phyloP scores from a whole-genome alignment of 73 alveolate genomes.

The Uronychia setigera region DNA sequence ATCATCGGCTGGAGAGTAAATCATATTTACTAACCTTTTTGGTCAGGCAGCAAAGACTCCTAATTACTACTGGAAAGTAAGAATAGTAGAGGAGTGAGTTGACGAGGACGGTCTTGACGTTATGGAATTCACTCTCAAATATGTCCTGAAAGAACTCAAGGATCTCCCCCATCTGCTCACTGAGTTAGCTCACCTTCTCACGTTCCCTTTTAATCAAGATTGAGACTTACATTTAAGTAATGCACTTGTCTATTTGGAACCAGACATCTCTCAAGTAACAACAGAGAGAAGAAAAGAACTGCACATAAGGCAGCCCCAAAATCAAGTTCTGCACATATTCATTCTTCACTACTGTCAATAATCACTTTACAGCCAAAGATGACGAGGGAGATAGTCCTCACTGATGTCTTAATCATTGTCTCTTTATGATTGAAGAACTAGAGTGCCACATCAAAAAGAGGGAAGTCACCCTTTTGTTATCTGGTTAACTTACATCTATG shows the following conservation, averaged over 20 bases:
- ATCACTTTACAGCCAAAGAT: constrained; percentile 26
- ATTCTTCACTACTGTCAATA: not conserved
- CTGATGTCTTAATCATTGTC: constrained; percentile 71
- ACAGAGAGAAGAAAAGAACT: constrained; percentile 10
- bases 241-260: constrained; percentile 20
- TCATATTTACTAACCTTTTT: not conserved
- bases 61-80: constrained; percentile 55
- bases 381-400: constrained; percentile 58
- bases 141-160: constrained; percentile 45
- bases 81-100: constrained; percentile 40
- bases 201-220: not conserved
- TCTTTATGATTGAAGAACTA: constrained; percentile 72
- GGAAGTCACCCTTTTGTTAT: constrained; percentile 41
- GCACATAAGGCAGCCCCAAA: constrained; percentile 28
- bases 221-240: not conserved
- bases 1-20: constrained; percentile 30
- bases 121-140: constrained; percentile 21
- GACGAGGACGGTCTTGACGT: constrained; percentile 20
- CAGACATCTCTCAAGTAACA: constrained; percentile 29
- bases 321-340: constrained; percentile 3
- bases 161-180: constrained; percentile 32
- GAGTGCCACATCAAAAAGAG: constrained; percentile 57
- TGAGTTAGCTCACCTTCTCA: not conserved
- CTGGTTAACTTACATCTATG: constrained; percentile 6
- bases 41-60: constrained; percentile 30